Evolutionary conservation across 2,329 filamentous ascomycete genomes (phyloP).

Genomic region (Proliferodiscus dingleyae): DNA sequence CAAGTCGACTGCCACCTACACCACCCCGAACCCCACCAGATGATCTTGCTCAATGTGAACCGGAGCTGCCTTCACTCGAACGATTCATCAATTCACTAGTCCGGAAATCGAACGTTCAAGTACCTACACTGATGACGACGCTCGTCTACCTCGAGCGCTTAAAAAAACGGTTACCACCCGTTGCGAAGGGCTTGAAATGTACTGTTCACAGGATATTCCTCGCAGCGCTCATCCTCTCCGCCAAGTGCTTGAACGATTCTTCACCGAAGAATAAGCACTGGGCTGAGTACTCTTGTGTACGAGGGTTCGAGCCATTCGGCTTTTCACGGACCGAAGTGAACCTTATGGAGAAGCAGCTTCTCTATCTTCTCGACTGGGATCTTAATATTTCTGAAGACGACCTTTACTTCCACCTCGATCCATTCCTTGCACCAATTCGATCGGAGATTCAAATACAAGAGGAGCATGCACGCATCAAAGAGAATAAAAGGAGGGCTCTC

Average conservation of each 20-base stretch:
- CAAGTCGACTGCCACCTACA: conserved; percentile 34
- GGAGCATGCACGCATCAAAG: conserved; percentile 18
- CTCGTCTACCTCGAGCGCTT: conserved; percentile 88
- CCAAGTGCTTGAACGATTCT: conserved; percentile 98
- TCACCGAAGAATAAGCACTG: conserved; percentile 99
- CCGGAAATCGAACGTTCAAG: conserved; percentile 90
- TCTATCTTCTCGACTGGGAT: conserved; percentile 93
- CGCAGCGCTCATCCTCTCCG: conserved; percentile 75
- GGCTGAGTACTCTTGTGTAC: conserved; percentile 84
- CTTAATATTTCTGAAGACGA: conserved; percentile 80
- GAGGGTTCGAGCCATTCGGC: conserved; percentile 63
- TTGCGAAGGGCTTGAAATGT: conserved; percentile 93
- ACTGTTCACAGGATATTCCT: conserved; percentile 98
- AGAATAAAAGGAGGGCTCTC: conserved; percentile 18
- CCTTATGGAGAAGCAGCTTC: conserved; percentile 97
- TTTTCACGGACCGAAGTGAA: conserved; percentile 96
- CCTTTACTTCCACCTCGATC: conserved; percentile 80
- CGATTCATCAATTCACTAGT: conserved; percentile 90
- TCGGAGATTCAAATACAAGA: conserved; percentile 39
- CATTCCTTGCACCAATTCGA: conserved; percentile 83
- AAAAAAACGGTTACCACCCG: conserved; percentile 78
- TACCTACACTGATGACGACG: conserved; percentile 94
- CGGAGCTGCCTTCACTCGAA: conserved; percentile 70
- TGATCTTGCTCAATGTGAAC: conserved; percentile 13
- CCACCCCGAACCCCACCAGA: conserved; percentile 49